phyloP scores from a whole-genome alignment of 805 yeast species.

The Zygotorulaspora florentina region DNA sequence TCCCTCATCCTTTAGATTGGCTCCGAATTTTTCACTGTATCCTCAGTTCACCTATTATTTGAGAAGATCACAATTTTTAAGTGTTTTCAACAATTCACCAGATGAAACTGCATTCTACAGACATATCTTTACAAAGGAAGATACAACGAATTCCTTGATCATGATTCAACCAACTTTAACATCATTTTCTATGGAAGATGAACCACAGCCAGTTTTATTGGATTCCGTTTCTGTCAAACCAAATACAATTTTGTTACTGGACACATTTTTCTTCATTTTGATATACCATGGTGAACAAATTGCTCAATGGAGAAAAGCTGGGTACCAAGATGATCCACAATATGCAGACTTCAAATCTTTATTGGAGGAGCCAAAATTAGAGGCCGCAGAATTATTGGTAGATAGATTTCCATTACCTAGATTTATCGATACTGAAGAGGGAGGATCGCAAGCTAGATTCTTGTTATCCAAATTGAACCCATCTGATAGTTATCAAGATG shows the following conservation, averaged over 20 bases:
- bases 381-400: constrained; percentile 84
- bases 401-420: constrained; percentile 98
- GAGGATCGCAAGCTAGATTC: constrained; percentile 98
- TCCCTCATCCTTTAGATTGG: constrained; percentile 72
- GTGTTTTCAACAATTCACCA: constrained; percentile 95
- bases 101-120: constrained; percentile 98
- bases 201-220: constrained; percentile 85
- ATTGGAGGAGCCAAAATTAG: constrained; percentile 83
- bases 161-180: constrained; percentile 98
- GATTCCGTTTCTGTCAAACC: constrained; percentile 92
- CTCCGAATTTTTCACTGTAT: constrained; percentile 77
- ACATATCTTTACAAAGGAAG: constrained; percentile 87
- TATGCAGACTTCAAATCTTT: constrained; percentile 83
- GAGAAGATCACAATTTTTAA: constrained; percentile 93
- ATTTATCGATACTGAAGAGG: constrained; percentile 95
- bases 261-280: constrained; percentile 93
- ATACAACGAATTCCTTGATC: constrained; percentile 84
- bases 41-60: constrained; percentile 96
- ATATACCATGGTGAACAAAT: constrained; percentile 93
- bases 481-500: constrained; percentile 69
- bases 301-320: constrained; percentile 94
- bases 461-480: constrained; percentile 93
- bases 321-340: constrained; percentile 87
- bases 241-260: constrained; percentile 80
- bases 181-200: constrained; percentile 76